Conservation (phyloP, 305 asterid genomes). For the Rubia tinctorum region DNA sequence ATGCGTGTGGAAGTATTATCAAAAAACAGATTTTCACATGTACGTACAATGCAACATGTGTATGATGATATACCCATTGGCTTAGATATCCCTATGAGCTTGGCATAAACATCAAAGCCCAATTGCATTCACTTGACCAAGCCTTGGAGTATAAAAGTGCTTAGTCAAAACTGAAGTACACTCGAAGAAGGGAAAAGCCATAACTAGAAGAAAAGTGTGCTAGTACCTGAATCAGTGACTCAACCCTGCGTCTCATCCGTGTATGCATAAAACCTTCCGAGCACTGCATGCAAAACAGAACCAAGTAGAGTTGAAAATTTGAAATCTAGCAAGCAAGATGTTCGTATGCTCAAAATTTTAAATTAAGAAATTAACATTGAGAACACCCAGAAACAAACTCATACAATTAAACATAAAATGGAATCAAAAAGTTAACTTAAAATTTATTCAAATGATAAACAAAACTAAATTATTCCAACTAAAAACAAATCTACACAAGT, state of each 20-base stretch:
- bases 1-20: neutral
- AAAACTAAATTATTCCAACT: neutral
- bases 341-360: neutral
- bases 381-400: neutral
- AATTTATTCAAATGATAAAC: neutral
- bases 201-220: conserved; percentile 11
- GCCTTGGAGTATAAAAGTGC: neutral
- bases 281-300: conserved; percentile 50
- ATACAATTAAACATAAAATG: neutral
- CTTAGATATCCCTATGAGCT: neutral
- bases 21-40: neutral
- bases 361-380: neutral
- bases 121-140: neutral
- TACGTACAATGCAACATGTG: neutral
- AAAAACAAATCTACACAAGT: neutral
- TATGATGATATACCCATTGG: neutral
- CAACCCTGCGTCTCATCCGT: conserved; percentile 97
- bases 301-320: neutral
- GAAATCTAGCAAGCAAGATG: neutral
- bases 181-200: neutral
- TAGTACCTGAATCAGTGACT: conserved; percentile 78
- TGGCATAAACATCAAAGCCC: neutral
- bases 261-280: conserved; percentile 99
- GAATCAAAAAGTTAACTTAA: neutral
- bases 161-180: neutral